These are phyloP conservation scores for Phaeotremella fagi DNA, from an alignment of 768 basidiomycete genomes.

Conservation along the genomic window DNA sequence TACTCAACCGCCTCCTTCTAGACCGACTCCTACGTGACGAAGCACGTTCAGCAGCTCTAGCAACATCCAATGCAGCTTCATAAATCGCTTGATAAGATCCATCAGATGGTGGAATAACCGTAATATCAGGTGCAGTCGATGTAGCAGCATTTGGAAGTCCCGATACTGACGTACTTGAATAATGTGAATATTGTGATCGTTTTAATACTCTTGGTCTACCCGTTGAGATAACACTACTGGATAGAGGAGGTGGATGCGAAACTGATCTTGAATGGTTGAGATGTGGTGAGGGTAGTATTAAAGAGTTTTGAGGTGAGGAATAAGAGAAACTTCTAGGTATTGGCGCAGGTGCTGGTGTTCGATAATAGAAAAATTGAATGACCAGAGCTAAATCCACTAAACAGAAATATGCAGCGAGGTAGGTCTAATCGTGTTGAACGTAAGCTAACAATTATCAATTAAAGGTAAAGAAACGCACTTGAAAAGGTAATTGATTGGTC, in stretches of 20 bases:
- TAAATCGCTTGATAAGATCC: constrained; percentile 38
- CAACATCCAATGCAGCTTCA: constrained; percentile 45
- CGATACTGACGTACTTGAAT: background rate
- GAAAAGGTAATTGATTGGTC: constrained; percentile 90
- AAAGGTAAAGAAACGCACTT: constrained; percentile 57
- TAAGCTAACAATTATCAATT: background rate
- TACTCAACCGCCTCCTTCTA: constrained; percentile 9
- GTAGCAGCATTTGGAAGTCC: background rate
- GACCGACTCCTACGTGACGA: constrained; percentile 19
- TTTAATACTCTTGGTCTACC: background rate
- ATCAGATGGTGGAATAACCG: background rate
- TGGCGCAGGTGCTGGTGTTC: constrained; percentile 4
- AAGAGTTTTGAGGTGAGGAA: constrained; percentile 24
- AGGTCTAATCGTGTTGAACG: constrained; percentile 64
- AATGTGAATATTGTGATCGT: background rate
- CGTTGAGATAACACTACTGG: constrained; percentile 7
- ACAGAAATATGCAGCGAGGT: constrained; percentile 87
- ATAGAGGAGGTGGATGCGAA: constrained; percentile 7
- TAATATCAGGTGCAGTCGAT: constrained; percentile 1
- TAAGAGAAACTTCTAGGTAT: background rate
- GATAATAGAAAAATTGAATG: constrained; percentile 76
- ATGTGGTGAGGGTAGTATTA: constrained; percentile 15
- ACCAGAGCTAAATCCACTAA: constrained; percentile 71
- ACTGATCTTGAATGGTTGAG: background rate
- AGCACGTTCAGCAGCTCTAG: constrained; percentile 40